Percentiles rank a stretch among this genome's conserved stretches.
These are phyloP conservation scores for Iodosphaeria phyllophila DNA, from an alignment of 2,329 filamentous ascomycete genomes.

Conservation along the genomic window DNA sequence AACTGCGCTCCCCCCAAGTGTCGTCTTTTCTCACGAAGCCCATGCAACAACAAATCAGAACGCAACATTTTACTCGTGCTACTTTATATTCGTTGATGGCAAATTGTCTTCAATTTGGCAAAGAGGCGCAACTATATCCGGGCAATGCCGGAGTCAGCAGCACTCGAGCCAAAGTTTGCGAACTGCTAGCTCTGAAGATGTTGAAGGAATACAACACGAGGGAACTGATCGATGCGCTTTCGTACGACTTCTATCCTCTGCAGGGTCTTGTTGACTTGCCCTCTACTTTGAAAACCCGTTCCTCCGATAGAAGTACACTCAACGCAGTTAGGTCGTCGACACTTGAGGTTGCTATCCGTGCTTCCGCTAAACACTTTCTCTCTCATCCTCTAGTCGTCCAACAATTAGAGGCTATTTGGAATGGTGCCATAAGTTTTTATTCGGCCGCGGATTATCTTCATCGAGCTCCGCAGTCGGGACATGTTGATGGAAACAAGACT, in stretches of 20 bases:
- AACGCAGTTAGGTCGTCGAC: slow-evolving; percentile 60
- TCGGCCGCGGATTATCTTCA: slow-evolving; percentile 75
- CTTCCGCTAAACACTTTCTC: slow-evolving; percentile 81
- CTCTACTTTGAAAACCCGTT: too few species aligned
- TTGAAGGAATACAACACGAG: slow-evolving; percentile 77
- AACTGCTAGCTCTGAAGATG: slow-evolving; percentile 75
- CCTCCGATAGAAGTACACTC: too few species aligned
- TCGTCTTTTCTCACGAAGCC: slow-evolving; percentile 93
- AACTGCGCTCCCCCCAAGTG: slow-evolving; percentile 85
- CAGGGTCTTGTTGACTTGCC: slow-evolving; percentile 48
- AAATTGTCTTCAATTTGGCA: slow-evolving; percentile 83
- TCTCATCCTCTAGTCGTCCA: slow-evolving; percentile 84
- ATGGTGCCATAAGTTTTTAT: slow-evolving; percentile 86
- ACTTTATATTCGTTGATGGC: slow-evolving; percentile 83
- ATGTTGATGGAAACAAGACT: too few species aligned
- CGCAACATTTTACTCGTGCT: slow-evolving; percentile 67
- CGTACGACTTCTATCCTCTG: slow-evolving; percentile 86
- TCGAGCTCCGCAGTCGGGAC: slow-evolving; percentile 25
- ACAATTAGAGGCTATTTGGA: slow-evolving; percentile 95
- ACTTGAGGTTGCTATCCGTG: slow-evolving; percentile 80
- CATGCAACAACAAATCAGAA: slow-evolving; percentile 75
- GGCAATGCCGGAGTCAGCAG: slow-evolving; percentile 70
- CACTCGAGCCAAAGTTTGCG: slow-evolving; percentile 75
- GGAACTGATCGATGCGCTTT: slow-evolving; percentile 83
- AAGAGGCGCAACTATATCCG: slow-evolving; percentile 66